Conservation (phyloP, 495 filamentous ascomycete genomes). For the Penicillium herquei region DNA sequence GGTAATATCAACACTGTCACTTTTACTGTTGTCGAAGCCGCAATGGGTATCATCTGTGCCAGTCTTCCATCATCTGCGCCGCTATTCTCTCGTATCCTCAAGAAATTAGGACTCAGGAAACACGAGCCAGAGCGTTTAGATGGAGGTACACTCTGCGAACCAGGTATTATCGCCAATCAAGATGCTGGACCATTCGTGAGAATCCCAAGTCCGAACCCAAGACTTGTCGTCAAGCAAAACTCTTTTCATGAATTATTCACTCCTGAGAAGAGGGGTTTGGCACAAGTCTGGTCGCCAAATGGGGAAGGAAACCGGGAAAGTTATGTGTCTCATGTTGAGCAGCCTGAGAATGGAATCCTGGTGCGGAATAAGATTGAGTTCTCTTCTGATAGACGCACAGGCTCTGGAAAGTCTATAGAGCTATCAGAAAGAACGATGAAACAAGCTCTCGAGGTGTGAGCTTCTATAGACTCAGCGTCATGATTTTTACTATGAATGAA, state of each 20-base stretch:
- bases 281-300: not conserved
- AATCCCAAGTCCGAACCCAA: not conserved
- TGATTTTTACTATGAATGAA: no score
- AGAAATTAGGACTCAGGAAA: not conserved
- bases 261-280: not conserved
- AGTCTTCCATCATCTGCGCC: slow-evolving; percentile 1
- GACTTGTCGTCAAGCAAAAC: not conserved
- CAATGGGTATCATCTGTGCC: slow-evolving; percentile 3
- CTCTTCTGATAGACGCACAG: not conserved
- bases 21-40: slow-evolving; percentile 2
- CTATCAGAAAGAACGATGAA: no score
- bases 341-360: not conserved
- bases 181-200: not conserved
- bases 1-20: slow-evolving; percentile 2
- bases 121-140: not conserved
- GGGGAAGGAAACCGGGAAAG: not conserved
- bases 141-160: not conserved
- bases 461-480: no score
- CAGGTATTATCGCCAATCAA: not conserved
- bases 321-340: not conserved
- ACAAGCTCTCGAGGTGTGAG: no score
- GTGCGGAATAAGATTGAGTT: not conserved
- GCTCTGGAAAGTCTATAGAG: not conserved
- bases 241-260: not conserved
- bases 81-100: not conserved